Percentiles rank a stretch among this genome's conserved stretches.
These are phyloP conservation scores for Hsuehochloa calcarea DNA, from an alignment of 176 grass and related monocot species.

Conservation along the genomic window DNA sequence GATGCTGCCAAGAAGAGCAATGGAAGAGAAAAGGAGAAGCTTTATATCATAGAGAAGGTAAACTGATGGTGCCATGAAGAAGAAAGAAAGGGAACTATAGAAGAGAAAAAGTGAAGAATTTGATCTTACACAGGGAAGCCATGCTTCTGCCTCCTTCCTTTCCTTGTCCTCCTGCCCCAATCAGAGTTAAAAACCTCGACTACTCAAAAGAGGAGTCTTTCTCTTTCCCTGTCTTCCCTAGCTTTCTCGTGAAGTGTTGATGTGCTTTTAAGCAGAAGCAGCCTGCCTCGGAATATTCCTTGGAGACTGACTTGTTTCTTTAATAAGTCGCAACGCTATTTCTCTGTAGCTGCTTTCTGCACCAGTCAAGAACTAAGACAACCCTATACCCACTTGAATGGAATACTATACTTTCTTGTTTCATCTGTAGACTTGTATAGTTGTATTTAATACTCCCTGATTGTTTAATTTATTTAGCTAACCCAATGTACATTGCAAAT, in stretches of 20 bases:
- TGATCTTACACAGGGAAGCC: constrained; percentile 26
- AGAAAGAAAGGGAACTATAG: background rate
- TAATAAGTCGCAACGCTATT: background rate
- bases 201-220: background rate
- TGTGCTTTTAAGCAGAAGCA: background rate
- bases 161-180: background rate
- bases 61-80: background rate
- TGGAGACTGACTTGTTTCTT: background rate
- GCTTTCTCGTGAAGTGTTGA: background rate
- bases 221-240: background rate
- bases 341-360: background rate
- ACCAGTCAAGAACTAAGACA: background rate
- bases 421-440: background rate
- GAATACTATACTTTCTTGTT: background rate
- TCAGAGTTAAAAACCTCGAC: background rate
- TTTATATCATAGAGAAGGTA: no score
- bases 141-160: background rate
- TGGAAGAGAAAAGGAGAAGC: background rate
- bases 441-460: background rate
- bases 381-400: background rate
- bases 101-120: background rate
- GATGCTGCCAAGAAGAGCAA: background rate
- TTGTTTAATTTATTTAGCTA: background rate
- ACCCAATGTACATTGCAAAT: background rate
- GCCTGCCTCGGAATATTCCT: constrained; percentile 32